Evolutionary conservation across 176 grass and related monocot species (phyloP), one percentile per base, ranked within the genome.

Genomic region (Aegilops bicornis): DNA sequence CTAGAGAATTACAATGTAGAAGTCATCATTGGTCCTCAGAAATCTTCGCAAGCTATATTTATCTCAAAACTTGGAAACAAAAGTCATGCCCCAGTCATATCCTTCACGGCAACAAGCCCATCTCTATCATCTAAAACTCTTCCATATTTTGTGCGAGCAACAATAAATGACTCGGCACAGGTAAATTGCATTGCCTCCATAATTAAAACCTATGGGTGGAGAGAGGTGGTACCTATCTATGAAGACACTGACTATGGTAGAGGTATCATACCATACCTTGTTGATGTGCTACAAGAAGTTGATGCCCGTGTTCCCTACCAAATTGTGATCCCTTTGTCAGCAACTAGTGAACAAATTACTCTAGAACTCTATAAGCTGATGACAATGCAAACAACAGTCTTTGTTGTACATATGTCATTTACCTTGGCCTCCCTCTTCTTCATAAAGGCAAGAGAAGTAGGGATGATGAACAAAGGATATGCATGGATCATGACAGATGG

Each of bases 311-410:
- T 94, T 39, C 83, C 92, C 4, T 86, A 89, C 16, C 86, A 31
- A 2, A 89, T 78, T 61, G 14, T 83, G 16, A 89, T 94, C 64
- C 13, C 69, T 30, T 7, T 78, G 58, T 73, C 64, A 47, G 71
- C 78, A 88, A 93, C 83, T 5, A 64, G 61, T 81, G 82, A 86
- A 29, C 35, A 88, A 27, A 86, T 93, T 30, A 69, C 39, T 2
- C 24, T 68, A 69, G 88, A 93, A 74, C 86, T 93, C 37, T 83
- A 91, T 71, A 95, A 84, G 50, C 59, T 95, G 37, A 83, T 84
- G 87, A 91, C 89, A 61, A 89, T 94, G 90, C 82, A 90, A 88
- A 83, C 92, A 35, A 91, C 77, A 48, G 87, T 95, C 11, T 95
- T 86, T 37, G 37, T 92, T 36, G 72, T 92, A 11, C 87, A 95